These are phyloP conservation scores for Oryza meridionalis DNA, from an alignment of 176 grass and related monocot species.

Conservation along the genomic window DNA sequence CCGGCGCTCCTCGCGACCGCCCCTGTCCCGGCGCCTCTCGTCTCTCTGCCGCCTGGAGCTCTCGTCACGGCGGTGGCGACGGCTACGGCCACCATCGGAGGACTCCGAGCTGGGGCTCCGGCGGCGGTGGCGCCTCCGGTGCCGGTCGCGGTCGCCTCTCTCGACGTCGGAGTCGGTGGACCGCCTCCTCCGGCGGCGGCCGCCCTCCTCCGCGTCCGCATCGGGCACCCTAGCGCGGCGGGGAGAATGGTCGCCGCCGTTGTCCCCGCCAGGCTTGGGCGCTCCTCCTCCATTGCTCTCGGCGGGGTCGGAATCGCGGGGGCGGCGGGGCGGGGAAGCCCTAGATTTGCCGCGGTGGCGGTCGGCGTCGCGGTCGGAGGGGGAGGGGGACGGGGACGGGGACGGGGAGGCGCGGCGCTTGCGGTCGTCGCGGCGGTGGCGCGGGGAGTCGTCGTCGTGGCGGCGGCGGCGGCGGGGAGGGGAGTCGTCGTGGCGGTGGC, in stretches of 20 bases:
- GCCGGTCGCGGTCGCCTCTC: background rate
- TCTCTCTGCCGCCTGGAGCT: constrained; percentile 29
- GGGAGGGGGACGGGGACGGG: background rate
- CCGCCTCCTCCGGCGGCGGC: background rate
- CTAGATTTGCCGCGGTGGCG: constrained; percentile 33
- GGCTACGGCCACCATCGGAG: constrained; percentile 5
- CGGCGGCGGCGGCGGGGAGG: background rate
- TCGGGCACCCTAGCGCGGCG: constrained; percentile 31
- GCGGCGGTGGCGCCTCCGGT: constrained; percentile 35
- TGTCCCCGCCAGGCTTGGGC: background rate
- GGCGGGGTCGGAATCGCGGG: constrained; percentile 6
- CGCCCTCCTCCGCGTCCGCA: constrained; percentile 41
- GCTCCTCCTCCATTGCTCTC: background rate
- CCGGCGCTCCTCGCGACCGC: constrained; percentile 15
- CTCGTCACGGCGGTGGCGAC: constrained; percentile 13
- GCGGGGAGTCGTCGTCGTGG: background rate
- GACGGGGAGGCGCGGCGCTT: constrained; percentile 16
- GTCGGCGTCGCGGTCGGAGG: constrained; percentile 3
- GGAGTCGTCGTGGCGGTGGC: constrained; percentile 12
- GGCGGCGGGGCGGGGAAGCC: constrained; percentile 15
- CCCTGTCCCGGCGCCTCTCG: constrained; percentile 16
- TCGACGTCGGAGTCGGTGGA: background rate
- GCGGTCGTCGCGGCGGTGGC: background rate
- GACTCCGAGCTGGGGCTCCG: constrained; percentile 43
- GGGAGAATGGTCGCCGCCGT: background rate